Evolutionary conservation across 805 yeast genomes (phyloP).

Genomic region (Saccharomycopsis malanga): DNA sequence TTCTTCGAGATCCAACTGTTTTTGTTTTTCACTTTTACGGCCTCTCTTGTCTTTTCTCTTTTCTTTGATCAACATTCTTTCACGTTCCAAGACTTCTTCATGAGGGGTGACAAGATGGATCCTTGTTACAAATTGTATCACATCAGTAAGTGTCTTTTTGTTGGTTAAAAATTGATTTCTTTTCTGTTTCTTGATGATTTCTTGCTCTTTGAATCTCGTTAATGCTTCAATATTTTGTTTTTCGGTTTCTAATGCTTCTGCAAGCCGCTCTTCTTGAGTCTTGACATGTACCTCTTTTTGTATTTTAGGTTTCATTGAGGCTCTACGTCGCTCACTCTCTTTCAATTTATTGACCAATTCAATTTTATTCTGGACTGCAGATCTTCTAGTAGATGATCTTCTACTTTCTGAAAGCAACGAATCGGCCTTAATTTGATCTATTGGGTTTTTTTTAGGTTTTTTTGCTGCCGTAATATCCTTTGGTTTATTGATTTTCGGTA

Average conservation of each 20-base stretch:
- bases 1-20: slow-evolving; percentile 21
- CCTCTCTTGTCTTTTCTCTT: slow-evolving; percentile 41
- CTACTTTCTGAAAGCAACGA: slow-evolving; percentile 46
- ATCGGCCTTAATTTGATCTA: slow-evolving; percentile 32
- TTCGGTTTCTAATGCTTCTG: slow-evolving; percentile 87
- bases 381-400: slow-evolving; percentile 67
- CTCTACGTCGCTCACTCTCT: slow-evolving; percentile 57
- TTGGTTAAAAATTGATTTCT: slow-evolving; percentile 69
- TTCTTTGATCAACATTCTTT: slow-evolving; percentile 34
- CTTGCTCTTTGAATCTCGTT: slow-evolving; percentile 76
- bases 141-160: slow-evolving; percentile 55
- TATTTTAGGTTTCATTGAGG: slow-evolving; percentile 32
- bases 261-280: slow-evolving; percentile 66
- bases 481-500: slow-evolving; percentile 27
- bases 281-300: slow-evolving; percentile 28
- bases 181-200: slow-evolving; percentile 66
- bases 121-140: slow-evolving; percentile 44
- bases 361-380: slow-evolving; percentile 73
- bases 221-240: slow-evolving; percentile 64
- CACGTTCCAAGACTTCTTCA: slow-evolving; percentile 51
- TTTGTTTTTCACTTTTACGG: slow-evolving; percentile 37
- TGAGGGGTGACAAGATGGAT: slow-evolving; percentile 52
- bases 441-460: slow-evolving; percentile 29
- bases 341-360: slow-evolving; percentile 70
- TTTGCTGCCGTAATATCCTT: not conserved